phyloP scores from a whole-genome alignment of 1,284 basidiomycete species.

The Ustilago sp. region DNA sequence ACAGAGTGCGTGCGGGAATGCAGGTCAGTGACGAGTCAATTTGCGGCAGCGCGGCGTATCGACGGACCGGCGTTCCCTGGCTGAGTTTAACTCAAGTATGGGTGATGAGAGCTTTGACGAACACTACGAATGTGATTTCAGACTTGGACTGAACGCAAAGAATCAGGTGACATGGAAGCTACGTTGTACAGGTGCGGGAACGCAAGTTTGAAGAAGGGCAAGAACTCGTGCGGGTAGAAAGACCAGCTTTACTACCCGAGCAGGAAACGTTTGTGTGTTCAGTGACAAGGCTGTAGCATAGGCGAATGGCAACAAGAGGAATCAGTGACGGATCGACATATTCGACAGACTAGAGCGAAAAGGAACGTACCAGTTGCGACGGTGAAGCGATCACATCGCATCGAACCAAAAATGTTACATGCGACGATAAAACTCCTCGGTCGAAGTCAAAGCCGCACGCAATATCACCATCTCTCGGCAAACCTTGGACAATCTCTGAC shows the following conservation, averaged over 20 bases:
- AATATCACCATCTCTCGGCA: conserved; percentile 1
- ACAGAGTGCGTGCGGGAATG: neutral
- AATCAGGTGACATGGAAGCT: neutral
- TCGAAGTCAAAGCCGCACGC: neutral
- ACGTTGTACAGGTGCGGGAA: neutral
- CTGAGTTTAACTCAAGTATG: neutral
- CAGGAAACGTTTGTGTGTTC: no score
- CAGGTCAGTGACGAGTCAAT: neutral
- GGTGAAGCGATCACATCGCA: neutral
- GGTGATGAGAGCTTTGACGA: neutral
- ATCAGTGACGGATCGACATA: neutral
- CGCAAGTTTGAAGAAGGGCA: neutral
- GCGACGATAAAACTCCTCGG: conserved; percentile 1
- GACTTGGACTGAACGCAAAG: neutral
- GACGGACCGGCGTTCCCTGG: neutral
- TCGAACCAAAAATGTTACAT: neutral
- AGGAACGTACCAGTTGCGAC: neutral
- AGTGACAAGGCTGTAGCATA: neutral
- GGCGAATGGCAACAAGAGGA: neutral
- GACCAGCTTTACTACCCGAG: no score
- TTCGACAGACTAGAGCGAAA: neutral
- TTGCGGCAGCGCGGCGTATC: conserved; percentile 6
- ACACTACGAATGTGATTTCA: neutral
- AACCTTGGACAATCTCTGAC: conserved; percentile 6
- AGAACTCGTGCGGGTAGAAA: no score